Percentiles rank a stretch among this genome's conserved stretches.
These are phyloP conservation scores for Fusarium nelsonii DNA, from an alignment of 2,329 filamentous ascomycete species.

Conservation along the genomic window DNA sequence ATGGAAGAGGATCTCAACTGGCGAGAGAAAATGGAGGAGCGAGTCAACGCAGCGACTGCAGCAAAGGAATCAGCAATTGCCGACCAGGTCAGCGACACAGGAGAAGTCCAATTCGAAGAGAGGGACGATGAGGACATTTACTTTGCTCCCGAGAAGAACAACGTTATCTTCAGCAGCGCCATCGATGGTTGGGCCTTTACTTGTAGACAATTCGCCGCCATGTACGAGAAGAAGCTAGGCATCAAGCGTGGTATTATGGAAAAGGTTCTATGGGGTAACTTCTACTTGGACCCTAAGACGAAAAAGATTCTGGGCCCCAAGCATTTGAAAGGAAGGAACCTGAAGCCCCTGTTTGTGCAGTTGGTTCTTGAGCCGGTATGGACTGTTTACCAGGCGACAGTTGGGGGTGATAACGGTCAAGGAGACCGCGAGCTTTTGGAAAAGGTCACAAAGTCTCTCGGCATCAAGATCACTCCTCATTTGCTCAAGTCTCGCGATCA, in stretches of 20 bases:
- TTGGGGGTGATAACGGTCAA: constrained; percentile 82
- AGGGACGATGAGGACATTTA: constrained; percentile 97
- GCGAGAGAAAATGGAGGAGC: constrained; percentile 92
- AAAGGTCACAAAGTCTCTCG: constrained; percentile 94
- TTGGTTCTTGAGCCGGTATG: constrained; percentile 95
- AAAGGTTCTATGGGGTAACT: constrained; percentile 96
- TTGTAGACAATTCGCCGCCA: constrained; percentile 88
- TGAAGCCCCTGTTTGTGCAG: constrained; percentile 98
- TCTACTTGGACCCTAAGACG: constrained; percentile 95
- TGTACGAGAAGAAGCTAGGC: constrained; percentile 97
- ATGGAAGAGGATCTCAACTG: constrained; percentile 99
- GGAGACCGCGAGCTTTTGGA: constrained; percentile 86
- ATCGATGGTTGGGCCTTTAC: constrained; percentile 99
- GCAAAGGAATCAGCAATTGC: constrained; percentile 66
- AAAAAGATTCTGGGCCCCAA: constrained; percentile 92
- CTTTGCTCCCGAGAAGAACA: constrained; percentile 97
- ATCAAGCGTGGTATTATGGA: constrained; percentile 90
- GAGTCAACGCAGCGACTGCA: constrained; percentile 77
- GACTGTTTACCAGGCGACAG: constrained; percentile 94
- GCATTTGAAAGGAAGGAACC: constrained; percentile 88
- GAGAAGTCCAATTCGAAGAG: constrained; percentile 82
- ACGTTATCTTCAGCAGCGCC: constrained; percentile 98
- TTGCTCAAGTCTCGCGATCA: constrained; percentile 86
- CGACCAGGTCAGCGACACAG: constrained; percentile 65
- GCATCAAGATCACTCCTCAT: constrained; percentile 85